Percentiles rank a stretch among this genome's conserved stretches.
These are phyloP conservation scores for Pythium vanterpoolii DNA, from an alignment of 352 stramenopile species.

Conservation along the genomic window DNA sequence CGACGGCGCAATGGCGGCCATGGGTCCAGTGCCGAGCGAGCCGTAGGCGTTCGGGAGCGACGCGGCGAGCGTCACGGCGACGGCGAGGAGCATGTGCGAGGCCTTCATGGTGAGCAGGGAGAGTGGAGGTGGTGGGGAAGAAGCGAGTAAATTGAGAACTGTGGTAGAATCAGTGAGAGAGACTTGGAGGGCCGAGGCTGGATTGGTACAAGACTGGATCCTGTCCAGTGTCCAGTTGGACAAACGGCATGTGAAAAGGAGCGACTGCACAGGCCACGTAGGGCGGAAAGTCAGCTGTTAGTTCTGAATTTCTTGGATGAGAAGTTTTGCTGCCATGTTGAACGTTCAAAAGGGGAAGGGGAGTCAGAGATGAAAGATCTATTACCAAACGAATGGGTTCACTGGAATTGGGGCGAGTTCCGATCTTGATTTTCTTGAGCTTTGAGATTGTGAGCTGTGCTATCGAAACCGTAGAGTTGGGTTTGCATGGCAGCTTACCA, in stretches of 20 bases:
- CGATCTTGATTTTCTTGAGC: background rate
- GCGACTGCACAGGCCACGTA: background rate
- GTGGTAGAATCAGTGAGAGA: background rate
- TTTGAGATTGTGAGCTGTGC: no score
- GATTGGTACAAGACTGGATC: no score
- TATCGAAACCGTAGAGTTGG: background rate
- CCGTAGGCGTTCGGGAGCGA: slow-evolving; percentile 4
- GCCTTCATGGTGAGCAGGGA: slow-evolving; percentile 16
- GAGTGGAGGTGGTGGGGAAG: background rate
- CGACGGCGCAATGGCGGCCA: slow-evolving; percentile 15
- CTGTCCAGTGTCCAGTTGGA: background rate
- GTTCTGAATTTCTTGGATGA: slow-evolving; percentile 20
- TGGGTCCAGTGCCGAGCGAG: slow-evolving; percentile 17
- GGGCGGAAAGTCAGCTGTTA: slow-evolving; percentile 12
- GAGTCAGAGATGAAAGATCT: background rate
- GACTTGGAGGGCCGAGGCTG: background rate
- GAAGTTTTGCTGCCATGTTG: background rate
- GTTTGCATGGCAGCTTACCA: background rate
- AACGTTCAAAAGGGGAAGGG: slow-evolving; percentile 4
- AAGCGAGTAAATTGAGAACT: slow-evolving; percentile 1
- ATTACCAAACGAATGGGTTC: slow-evolving; percentile 1
- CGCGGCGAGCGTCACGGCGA: slow-evolving; percentile 1
- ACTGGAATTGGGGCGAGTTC: background rate
- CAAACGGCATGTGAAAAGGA: slow-evolving; percentile 4
- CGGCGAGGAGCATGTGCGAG: slow-evolving; percentile 9